A percentile compares a stretch with the other conserved stretches of the same genome.
These are phyloP conservation scores for Leccinum boreale DNA, from an alignment of 768 basidiomycete species.

Conservation along the genomic window DNA sequence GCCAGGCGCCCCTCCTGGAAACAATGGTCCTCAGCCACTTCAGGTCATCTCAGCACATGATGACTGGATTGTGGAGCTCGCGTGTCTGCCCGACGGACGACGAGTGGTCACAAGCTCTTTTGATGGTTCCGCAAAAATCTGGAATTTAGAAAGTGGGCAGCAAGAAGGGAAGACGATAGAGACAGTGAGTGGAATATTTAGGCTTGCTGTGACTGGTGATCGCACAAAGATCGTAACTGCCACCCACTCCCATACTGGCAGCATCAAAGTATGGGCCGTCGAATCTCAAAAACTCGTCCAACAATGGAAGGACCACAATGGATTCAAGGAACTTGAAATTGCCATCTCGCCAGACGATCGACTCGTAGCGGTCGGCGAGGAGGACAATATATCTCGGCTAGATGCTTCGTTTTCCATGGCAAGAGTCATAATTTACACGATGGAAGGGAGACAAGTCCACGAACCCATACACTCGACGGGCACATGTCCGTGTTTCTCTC, in stretches of 20 bases:
- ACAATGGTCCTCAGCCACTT: neutral
- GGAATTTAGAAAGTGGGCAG: slow-evolving; percentile 5
- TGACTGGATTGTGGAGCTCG: neutral
- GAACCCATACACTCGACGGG: too few species aligned
- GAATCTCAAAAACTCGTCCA: neutral
- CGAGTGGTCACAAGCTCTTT: slow-evolving; percentile 1
- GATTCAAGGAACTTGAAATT: neutral
- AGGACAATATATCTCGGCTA: too few species aligned
- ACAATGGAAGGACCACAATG: neutral
- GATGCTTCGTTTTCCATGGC: too few species aligned
- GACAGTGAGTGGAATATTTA: neutral
- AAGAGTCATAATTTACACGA: neutral
- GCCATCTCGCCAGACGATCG: neutral
- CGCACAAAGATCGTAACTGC: neutral
- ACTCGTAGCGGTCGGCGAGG: neutral
- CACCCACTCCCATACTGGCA: neutral
- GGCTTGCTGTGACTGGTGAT: slow-evolving; percentile 1
- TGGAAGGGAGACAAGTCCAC: too few species aligned
- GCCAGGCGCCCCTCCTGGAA: too few species aligned
- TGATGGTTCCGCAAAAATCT: neutral
- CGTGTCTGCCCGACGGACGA: slow-evolving; percentile 6
- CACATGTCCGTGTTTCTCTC: neutral
- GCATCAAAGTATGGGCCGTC: neutral
- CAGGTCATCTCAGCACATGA: neutral
- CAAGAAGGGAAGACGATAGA: slow-evolving; percentile 1